These are phyloP conservation scores for Hibiscus mutabilis DNA, from an alignment of 345 rosid genomes.

Conservation along the genomic window DNA sequence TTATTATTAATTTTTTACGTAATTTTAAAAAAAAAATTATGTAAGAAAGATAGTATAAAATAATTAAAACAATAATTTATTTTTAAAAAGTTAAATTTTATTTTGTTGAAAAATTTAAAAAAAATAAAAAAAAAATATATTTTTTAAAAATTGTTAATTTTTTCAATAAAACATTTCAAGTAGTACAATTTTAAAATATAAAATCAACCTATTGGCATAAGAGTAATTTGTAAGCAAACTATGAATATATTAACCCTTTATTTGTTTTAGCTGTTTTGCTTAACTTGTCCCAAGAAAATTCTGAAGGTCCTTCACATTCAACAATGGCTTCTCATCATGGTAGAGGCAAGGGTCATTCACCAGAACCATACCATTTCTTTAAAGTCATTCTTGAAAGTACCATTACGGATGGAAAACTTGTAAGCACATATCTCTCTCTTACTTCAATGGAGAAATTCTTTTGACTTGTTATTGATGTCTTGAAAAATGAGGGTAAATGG, in stretches of 20 bases:
- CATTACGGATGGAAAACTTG: slow-evolving; percentile 8
- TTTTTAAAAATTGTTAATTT: no score
- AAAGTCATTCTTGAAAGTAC: slow-evolving; percentile 13
- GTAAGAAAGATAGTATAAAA: no score
- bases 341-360: background rate
- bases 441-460: background rate
- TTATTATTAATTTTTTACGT: no score
- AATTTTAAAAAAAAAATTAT: no score
- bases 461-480: background rate
- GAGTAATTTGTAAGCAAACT: background rate
- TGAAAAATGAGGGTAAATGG: background rate
- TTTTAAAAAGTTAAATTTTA: no score
- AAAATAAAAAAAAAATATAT: no score
- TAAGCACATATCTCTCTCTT: background rate
- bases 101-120: no score
- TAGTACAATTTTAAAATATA: no score
- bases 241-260: background rate
- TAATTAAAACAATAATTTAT: no score
- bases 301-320: background rate
- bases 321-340: background rate
- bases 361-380: slow-evolving; percentile 16
- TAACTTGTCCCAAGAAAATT: background rate
- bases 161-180: no score
- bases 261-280: background rate
- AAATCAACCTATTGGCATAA: no score